These are phyloP conservation scores for Fraxinus americana DNA, from an alignment of 257 asterid species.

Conservation along the genomic window DNA sequence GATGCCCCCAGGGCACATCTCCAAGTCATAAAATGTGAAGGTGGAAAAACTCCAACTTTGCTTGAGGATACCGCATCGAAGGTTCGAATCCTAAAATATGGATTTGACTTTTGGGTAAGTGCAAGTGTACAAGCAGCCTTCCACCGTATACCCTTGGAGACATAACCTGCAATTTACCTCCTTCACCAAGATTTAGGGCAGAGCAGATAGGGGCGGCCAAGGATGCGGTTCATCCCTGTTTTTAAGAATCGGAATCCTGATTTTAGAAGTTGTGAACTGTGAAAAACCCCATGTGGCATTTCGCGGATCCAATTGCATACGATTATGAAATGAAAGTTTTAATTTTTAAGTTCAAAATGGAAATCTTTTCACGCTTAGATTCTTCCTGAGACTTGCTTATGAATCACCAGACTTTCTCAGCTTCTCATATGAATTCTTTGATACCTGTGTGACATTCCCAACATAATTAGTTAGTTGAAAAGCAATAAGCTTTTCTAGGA, in stretches of 20 bases:
- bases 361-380: neutral
- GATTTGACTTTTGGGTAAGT: too few species aligned
- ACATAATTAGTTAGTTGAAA: neutral
- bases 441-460: slow-evolving; percentile 34
- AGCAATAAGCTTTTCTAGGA: neutral
- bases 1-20: neutral
- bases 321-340: neutral
- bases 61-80: too few species aligned
- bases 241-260: neutral
- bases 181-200: too few species aligned
- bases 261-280: neutral
- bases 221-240: too few species aligned
- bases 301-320: neutral
- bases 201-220: too few species aligned
- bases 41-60: too few species aligned
- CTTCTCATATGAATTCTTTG: slow-evolving; percentile 41
- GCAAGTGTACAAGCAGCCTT: too few species aligned
- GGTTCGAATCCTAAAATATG: too few species aligned
- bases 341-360: neutral
- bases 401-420: neutral
- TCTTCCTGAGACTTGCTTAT: neutral
- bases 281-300: neutral
- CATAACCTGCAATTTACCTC: too few species aligned
- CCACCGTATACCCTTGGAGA: too few species aligned
- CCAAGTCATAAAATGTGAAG: too few species aligned